Evolutionary conservation across 2,329 filamentous ascomycete genomes (phyloP), one percentile per base, ranked within the genome.

Genomic region (Aspergillus sp.): DNA sequence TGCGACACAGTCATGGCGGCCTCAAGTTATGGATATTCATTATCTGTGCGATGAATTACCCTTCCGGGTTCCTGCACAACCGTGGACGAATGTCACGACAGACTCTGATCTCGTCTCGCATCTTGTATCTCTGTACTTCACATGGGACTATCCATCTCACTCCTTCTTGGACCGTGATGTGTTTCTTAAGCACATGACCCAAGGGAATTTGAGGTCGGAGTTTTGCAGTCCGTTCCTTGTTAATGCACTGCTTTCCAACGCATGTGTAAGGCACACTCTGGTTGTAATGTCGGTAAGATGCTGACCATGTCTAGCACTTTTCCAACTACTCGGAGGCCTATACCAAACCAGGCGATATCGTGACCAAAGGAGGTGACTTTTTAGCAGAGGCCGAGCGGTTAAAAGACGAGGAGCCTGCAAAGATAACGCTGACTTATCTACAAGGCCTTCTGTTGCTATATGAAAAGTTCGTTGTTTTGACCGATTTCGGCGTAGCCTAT

Each of bases 121-220:
- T 74, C 82, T 96, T 22, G 84, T 96, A 65, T 91, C 91, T 69
- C 89, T 96, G 86, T 96, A 96, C 76, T 96, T 96, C 75, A 90
- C 86, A 66, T 96, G 92, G 88, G 91, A 96, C 73, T 96, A 96
- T 72, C 87, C 90, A 24, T 96, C 92, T 74, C 96, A 89, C 71
- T 85, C 81, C 15, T 80, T 95, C 45, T 93, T 96, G 69, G 90
- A 89, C 68, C 82, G 86, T 37, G 91, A 96, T 69, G 95, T 95
- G 65, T 75, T 87, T 51, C 80, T 83, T 22, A 90, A 90, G 4
- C 66, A 74, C 64, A 76, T 76, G 74, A 55, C 53, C 0, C 39
- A 37, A 17, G 67, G 66, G 1, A 61, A 72, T 24, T 69, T 76
- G 75, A 68, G 82, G 48, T 88, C 86, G 0, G 80, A 86, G 4